A percentile compares a stretch with the other conserved stretches of the same genome.
These are phyloP conservation scores for Kodamaea jinghongensis DNA, from an alignment of 805 yeast species.

Conservation along the genomic window DNA sequence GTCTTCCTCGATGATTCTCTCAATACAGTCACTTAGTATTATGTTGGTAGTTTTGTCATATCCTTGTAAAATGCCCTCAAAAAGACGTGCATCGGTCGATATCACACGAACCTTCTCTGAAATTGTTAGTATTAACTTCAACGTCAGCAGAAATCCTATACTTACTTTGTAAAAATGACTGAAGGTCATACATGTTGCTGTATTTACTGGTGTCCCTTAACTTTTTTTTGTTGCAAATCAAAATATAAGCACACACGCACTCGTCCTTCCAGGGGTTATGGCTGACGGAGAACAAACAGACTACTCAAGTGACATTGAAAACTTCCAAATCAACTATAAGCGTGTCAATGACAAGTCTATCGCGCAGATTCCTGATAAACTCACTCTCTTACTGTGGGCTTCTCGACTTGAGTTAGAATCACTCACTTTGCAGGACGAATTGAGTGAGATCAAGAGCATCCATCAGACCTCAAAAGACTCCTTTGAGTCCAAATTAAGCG, in stretches of 20 bases:
- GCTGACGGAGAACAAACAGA: constrained; percentile 16
- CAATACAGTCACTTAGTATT: constrained; percentile 49
- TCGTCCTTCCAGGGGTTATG: not conserved
- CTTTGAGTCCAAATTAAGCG: too few relatives aligned
- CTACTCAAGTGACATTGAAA: constrained; percentile 21
- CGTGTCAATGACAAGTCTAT: not conserved
- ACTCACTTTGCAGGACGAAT: constrained; percentile 20
- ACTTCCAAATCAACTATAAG: constrained; percentile 4
- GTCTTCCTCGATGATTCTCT: constrained; percentile 47
- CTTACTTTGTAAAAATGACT: constrained; percentile 15
- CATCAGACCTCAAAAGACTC: too few relatives aligned
- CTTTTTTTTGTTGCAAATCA: too few relatives aligned
- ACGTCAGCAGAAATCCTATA: not conserved
- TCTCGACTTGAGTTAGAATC: constrained; percentile 30
- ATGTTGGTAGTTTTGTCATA: constrained; percentile 66
- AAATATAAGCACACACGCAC: too few relatives aligned
- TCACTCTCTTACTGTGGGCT: constrained; percentile 26
- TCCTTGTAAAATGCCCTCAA: constrained; percentile 49
- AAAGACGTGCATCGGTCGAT: constrained; percentile 55
- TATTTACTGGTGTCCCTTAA: not conserved
- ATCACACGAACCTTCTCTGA: constrained; percentile 51
- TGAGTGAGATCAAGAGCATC: too few relatives aligned
- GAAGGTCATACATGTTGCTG: constrained; percentile 13
- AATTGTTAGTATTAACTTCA: constrained; percentile 18
- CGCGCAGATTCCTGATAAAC: constrained; percentile 2